A percentile compares a stretch with the other conserved stretches of the same genome.
Evolutionary conservation across 257 asterid species (phyloP).

Genomic region (Ophiorrhiza pumila): DNA sequence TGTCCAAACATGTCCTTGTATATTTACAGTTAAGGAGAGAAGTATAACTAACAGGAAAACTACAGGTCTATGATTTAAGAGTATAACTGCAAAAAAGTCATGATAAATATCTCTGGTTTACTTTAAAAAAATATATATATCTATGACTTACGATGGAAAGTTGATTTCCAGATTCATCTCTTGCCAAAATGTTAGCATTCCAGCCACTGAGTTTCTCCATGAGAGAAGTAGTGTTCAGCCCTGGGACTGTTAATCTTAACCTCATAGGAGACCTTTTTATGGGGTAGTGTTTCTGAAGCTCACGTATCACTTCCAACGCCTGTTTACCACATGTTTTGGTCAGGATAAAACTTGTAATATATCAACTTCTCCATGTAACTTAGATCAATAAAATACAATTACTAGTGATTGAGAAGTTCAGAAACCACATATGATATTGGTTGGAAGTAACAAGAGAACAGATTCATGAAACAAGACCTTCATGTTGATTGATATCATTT

Average conservation of each 20-base stretch:
- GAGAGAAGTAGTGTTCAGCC: conserved; percentile 39
- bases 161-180: conserved; percentile 66
- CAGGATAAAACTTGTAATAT: neutral
- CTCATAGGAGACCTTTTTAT: conserved; percentile 91
- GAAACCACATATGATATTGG: neutral
- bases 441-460: neutral
- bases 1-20: neutral
- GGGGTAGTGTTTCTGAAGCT: conserved; percentile 89
- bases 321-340: conserved; percentile 19
- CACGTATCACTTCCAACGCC: conserved; percentile 93
- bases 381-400: neutral
- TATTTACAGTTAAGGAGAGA: neutral
- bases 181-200: conserved; percentile 55
- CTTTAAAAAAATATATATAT: too few relatives aligned
- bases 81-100: neutral
- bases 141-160: conserved; percentile 53
- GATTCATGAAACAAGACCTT: neutral
- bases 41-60: neutral
- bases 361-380: neutral
- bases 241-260: conserved; percentile 63
- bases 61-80: neutral
- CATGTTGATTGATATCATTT: neutral
- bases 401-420: neutral
- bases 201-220: conserved; percentile 61
- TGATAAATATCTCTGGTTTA: neutral